Base-by-base conservation (phyloP, 192 early-diverging fungal species). In the Entomortierella lignicola region DNA sequence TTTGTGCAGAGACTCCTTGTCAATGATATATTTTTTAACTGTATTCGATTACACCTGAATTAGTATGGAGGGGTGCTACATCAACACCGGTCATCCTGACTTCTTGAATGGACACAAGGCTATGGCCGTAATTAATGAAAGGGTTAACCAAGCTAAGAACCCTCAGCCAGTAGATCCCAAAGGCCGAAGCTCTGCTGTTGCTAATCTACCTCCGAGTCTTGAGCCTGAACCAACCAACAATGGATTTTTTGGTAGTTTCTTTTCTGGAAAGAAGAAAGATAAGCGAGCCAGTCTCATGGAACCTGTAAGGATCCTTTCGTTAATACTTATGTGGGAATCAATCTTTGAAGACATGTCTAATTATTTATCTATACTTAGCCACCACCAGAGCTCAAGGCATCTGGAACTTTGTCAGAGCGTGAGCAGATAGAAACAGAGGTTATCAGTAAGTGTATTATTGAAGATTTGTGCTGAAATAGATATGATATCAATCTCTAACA, bases 21-120 rank as follows among this genome's bases (percentile, higher is more conserved):
- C 21, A 50, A 50, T 15, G 2, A 4, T 50, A 50, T 50, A 17
- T 54, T 23, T 54, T 47, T 15, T 47, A 15, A 47, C 17, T 15
- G 15, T 12, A 15, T 20, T 20, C 15, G 20, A 4, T 11, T 47
- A 11, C 5, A 47, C 15, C 34, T 37, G 34, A 8, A 32, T 26
- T 43, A 64, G 88, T 32, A 97, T 96, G 89, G 97, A 99, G 86
- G 85, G 92, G 17, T 90, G 89, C 77, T 99, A 99, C 77, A 92
- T 99, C 86, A 99, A 99, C 86, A 99, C 98, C 20, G 97, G 87
- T 7, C 98, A 99, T 77, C 97, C 97, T 5, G 97, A 99, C 81
- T 99, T 99, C 85, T 89, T 99, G 73, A 96, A 91, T 74, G 98
- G 98, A 44, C 97, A 99, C 86, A 93, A 92, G 65, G 96, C 97